Evolutionary conservation across 1,139 yeast species (phyloP).

Genomic region (Meyerozyma guilliermondii): DNA sequence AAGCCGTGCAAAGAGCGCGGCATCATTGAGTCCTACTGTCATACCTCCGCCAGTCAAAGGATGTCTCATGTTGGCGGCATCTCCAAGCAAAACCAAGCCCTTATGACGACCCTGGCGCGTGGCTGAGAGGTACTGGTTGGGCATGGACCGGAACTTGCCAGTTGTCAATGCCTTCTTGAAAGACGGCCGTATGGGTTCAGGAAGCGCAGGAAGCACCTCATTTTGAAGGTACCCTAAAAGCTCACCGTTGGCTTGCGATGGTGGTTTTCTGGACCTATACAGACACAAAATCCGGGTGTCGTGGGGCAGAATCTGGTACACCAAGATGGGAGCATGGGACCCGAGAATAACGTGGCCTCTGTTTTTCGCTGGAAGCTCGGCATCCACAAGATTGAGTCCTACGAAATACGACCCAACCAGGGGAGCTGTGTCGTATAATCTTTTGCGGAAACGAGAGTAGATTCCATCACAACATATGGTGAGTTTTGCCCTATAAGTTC

Average conservation of each 20-base stretch:
- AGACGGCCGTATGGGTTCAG: conserved; percentile 58
- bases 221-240: conserved; percentile 54
- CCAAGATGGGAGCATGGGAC: conserved; percentile 77
- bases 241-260: conserved; percentile 57
- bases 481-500: conserved; percentile 49
- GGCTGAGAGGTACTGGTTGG: conserved; percentile 88
- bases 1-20: conserved; percentile 58
- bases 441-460: conserved; percentile 85
- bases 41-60: conserved; percentile 99
- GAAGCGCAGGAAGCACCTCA: conserved; percentile 65
- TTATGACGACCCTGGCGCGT: conserved; percentile 52
- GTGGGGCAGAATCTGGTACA: conserved; percentile 77
- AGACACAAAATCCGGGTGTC: conserved; percentile 92
- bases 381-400: conserved; percentile 71
- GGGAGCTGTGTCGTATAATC: conserved; percentile 57
- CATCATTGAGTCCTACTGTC: conserved; percentile 95
- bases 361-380: conserved; percentile 62
- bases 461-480: conserved; percentile 91
- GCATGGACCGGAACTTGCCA: conserved; percentile 76
- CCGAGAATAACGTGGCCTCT: conserved; percentile 93
- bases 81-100: conserved; percentile 88
- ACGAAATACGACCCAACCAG: conserved; percentile 77
- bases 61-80: conserved; percentile 95
- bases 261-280: conserved; percentile 67
- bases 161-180: conserved; percentile 43